These are phyloP conservation scores for Penicillium corylophilum DNA, from an alignment of 2,329 filamentous ascomycete genomes.

Conservation along the genomic window DNA sequence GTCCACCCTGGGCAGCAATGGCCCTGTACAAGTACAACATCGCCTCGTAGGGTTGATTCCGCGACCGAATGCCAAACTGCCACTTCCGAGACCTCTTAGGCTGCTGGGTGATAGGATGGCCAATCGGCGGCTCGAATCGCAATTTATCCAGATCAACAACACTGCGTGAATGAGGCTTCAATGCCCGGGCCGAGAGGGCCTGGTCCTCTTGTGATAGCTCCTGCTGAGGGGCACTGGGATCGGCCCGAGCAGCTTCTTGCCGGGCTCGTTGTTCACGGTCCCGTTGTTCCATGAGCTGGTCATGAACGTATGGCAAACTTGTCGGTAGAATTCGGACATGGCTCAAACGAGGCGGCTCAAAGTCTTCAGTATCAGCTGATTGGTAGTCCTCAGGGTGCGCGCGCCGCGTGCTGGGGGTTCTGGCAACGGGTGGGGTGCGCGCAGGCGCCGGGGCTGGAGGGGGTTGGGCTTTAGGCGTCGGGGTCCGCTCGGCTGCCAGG, in stretches of 20 bases:
- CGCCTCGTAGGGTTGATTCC: slow-evolving; percentile 91
- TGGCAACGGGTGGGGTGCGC: slow-evolving; percentile 10
- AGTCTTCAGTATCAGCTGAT: slow-evolving; percentile 31
- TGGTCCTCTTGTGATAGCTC: slow-evolving; percentile 64
- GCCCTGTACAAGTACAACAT: slow-evolving; percentile 95
- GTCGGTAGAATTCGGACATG: slow-evolving; percentile 91
- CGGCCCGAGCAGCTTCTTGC: slow-evolving; percentile 21
- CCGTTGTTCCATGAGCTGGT: slow-evolving; percentile 74
- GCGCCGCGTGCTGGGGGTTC: slow-evolving; percentile 27
- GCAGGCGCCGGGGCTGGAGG: slow-evolving; percentile 17
- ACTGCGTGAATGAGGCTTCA: slow-evolving; percentile 81
- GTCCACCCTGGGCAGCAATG: slow-evolving; percentile 79
- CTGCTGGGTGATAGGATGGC: slow-evolving; percentile 42
- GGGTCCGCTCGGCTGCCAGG: slow-evolving; percentile 27
- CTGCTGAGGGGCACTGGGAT: slow-evolving; percentile 23
- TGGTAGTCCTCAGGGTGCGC: slow-evolving; percentile 25
- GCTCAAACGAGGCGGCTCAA: slow-evolving; percentile 62
- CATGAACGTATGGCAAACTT: slow-evolving; percentile 86
- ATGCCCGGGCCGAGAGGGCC: slow-evolving; percentile 72
- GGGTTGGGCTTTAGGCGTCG: slow-evolving; percentile 23
- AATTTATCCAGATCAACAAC: slow-evolving; percentile 65
- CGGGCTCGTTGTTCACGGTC: slow-evolving; percentile 32
- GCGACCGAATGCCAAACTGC: slow-evolving; percentile 96
- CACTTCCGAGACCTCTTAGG: slow-evolving; percentile 75
- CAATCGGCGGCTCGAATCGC: slow-evolving; percentile 57